Evolutionary conservation across 441 rosid genomes (phyloP).

Genomic region (Adansonia madagascariensis): DNA sequence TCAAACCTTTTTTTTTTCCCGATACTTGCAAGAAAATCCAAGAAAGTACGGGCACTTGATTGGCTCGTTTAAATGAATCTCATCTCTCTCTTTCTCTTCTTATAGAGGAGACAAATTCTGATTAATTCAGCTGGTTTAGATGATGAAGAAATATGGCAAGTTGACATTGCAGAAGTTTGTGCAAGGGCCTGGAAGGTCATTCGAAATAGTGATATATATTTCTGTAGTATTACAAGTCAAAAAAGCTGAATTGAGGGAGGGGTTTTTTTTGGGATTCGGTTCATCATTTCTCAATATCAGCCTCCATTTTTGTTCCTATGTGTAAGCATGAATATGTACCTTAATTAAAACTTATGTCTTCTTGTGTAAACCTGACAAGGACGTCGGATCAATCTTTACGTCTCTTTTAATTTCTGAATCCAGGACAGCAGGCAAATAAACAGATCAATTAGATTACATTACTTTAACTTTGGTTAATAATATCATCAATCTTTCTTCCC

Average conservation of each 20-base stretch:
- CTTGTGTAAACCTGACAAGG: constrained; percentile 2
- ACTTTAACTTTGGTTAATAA: background rate
- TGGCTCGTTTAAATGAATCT: background rate
- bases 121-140: background rate
- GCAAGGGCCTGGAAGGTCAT: background rate
- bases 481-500: background rate
- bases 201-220: constrained; percentile 12
- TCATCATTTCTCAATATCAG: background rate
- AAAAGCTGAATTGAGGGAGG: background rate
- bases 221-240: background rate
- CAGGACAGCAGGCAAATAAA: background rate
- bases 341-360: background rate
- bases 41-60: background rate
- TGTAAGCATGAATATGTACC: constrained; percentile 14
- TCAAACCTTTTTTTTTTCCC: background rate
- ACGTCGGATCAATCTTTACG: background rate
- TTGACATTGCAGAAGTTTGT: background rate
- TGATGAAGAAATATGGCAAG: background rate
- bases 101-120: background rate
- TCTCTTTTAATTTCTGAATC: background rate
- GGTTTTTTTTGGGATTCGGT: constrained; percentile 25
- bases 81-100: background rate
- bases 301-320: constrained; percentile 36
- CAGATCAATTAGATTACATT: background rate
- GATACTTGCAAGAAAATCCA: background rate